phyloP scores from a whole-genome alignment of 352 stramenopile species.

The Globisporangium viniferum region DNA sequence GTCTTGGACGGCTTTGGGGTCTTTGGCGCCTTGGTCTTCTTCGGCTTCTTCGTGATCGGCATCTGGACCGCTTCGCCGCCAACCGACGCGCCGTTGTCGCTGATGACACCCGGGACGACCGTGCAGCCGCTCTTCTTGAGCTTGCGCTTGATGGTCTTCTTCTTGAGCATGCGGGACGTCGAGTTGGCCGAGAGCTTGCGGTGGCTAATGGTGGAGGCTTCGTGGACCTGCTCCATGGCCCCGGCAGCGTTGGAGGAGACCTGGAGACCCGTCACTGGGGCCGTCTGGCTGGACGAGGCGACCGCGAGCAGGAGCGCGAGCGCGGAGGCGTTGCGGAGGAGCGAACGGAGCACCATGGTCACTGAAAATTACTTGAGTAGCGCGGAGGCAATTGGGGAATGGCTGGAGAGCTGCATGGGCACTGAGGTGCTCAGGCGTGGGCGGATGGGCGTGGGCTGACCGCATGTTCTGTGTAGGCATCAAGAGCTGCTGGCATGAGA shows the following conservation, averaged over 20 bases:
- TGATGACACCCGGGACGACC: slow-evolving; percentile 5
- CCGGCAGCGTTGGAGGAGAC: not conserved
- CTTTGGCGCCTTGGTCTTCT: slow-evolving; percentile 4
- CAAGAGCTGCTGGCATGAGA: too few relatives aligned
- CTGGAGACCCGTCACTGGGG: not conserved
- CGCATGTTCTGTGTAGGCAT: too few relatives aligned
- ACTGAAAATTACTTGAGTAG: not conserved
- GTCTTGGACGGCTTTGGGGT: slow-evolving; percentile 6
- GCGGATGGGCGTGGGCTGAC: too few relatives aligned
- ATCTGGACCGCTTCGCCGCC: slow-evolving; percentile 2
- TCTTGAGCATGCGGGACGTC: not conserved
- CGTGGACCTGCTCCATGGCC: not conserved
- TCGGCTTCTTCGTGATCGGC: not conserved
- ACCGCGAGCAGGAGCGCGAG: slow-evolving; percentile 14
- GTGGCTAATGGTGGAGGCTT: not conserved
- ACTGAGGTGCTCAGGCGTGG: not conserved
- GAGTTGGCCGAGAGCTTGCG: slow-evolving; percentile 9
- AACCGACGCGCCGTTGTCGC: not conserved
- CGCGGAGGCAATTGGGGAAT: not conserved
- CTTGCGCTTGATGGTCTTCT: slow-evolving; percentile 1
- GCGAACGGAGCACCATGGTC: slow-evolving; percentile 14
- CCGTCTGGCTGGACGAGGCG: slow-evolving; percentile 3
- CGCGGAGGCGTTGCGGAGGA: slow-evolving; percentile 15
- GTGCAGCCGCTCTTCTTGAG: slow-evolving; percentile 13
- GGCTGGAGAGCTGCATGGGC: not conserved